phyloP scores from a whole-genome alignment of 2,329 filamentous ascomycete genomes.

The Triangularia verruculosa region DNA sequence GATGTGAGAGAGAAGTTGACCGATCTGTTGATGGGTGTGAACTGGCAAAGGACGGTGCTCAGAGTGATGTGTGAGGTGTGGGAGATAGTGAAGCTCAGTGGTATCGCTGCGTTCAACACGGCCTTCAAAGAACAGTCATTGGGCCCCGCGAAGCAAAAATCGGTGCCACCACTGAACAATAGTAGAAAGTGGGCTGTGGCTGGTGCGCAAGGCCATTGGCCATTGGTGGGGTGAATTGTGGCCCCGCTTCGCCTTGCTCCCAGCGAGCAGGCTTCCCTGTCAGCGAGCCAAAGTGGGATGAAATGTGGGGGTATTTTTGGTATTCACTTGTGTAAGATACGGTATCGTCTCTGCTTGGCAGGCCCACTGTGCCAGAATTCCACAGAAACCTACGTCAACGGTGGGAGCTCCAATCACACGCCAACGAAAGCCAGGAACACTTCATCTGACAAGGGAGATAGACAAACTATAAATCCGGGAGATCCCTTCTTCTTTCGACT shows the following conservation, averaged over 20 bases:
- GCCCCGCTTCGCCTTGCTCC: not conserved
- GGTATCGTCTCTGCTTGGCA: not conserved
- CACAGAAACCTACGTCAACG: slow-evolving; percentile 4
- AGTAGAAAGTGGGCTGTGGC: not conserved
- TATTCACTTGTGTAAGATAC: not conserved
- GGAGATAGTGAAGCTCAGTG: not conserved
- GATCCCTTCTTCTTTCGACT: not conserved
- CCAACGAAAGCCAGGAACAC: not conserved
- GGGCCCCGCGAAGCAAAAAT: not conserved
- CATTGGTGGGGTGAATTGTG: not conserved
- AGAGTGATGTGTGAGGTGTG: not conserved
- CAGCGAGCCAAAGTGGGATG: not conserved
- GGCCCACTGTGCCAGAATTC: not conserved
- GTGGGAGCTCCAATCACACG: not conserved
- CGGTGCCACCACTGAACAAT: not conserved
- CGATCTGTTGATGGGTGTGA: not conserved
- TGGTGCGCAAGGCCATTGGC: not conserved
- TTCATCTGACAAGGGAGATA: not conserved
- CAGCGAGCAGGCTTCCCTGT: not conserved
- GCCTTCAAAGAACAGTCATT: slow-evolving; percentile 3
- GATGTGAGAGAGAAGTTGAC: slow-evolving; percentile 1
- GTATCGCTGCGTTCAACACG: not conserved
- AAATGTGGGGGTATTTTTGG: not conserved
- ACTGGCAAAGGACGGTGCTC: not conserved
- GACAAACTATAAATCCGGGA: not conserved